Conservation (phyloP, 2,329 filamentous ascomycete genomes). For the Exophiala aquamarina region DNA sequence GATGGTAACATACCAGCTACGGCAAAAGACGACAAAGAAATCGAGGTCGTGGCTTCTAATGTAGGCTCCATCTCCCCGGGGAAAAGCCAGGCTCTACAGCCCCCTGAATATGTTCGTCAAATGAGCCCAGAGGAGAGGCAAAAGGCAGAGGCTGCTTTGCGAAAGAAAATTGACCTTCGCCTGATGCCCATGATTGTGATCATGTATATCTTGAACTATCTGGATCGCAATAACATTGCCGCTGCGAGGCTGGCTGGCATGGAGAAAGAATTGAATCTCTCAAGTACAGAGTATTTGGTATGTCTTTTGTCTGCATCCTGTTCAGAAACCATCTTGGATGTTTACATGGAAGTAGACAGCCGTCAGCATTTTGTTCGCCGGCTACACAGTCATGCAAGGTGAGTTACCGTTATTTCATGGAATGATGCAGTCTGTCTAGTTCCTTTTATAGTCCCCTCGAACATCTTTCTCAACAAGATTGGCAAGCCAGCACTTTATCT, state of each 20-base stretch:
- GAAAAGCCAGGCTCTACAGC: too few species aligned
- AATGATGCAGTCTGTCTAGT: too few species aligned
- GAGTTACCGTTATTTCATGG: too few species aligned
- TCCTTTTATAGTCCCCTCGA: conserved; percentile 25
- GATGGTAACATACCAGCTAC: too few species aligned
- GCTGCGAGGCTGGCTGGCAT: conserved; percentile 54
- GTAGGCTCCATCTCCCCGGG: too few species aligned
- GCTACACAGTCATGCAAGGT: conserved; percentile 64
- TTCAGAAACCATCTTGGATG: conserved; percentile 31
- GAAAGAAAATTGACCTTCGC: conserved; percentile 69
- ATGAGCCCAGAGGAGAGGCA: conserved; percentile 51
- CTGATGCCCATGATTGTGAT: conserved; percentile 69
- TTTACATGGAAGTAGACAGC: too few species aligned
- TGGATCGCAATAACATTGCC: conserved; percentile 62
- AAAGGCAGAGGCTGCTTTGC: conserved; percentile 57
- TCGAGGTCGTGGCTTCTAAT: too few species aligned
- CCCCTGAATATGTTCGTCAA: too few species aligned
- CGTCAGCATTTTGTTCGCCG: conserved; percentile 53
- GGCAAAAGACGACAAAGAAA: too few species aligned
- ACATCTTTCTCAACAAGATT: conserved; percentile 34
- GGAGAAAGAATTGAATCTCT: conserved; percentile 42
- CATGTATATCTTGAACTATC: conserved; percentile 76
- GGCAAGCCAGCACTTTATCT: conserved; percentile 50
- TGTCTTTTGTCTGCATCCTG: too few species aligned
- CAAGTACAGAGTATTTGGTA: conserved; percentile 14